phyloP scores from a whole-genome alignment of 129 eudicot genomes.

The Centaurea solstitialis region DNA sequence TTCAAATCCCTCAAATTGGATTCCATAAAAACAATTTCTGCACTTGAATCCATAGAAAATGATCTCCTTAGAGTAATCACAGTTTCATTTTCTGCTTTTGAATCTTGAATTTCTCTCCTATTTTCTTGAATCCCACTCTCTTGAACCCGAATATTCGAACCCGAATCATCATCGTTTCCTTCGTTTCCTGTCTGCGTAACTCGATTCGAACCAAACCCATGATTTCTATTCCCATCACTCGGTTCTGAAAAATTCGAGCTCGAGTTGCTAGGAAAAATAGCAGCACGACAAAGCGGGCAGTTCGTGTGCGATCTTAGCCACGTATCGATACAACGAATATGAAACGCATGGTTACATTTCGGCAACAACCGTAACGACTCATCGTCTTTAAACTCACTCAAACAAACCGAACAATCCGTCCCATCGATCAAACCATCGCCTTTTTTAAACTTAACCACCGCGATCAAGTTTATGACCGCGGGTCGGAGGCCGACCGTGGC shows the following conservation, averaged over 20 bases:
- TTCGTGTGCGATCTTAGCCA: constrained; percentile 65
- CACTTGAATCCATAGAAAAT: constrained; percentile 34
- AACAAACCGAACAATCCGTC: constrained; percentile 53
- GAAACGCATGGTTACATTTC: constrained; percentile 65
- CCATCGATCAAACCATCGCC: constrained; percentile 40
- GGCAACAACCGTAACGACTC: constrained; percentile 53
- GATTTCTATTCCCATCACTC: constrained; percentile 11
- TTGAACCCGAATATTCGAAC: background rate
- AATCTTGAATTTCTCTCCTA: background rate
- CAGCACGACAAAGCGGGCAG: constrained; percentile 59
- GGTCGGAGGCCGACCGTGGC: constrained; percentile 52
- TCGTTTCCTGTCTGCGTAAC: constrained; percentile 6
- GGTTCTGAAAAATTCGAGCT: background rate
- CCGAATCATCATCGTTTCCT: constrained; percentile 16
- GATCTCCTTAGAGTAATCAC: constrained; percentile 28
- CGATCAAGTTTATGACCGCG: constrained; percentile 40
- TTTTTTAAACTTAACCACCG: constrained; percentile 37
- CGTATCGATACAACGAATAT: constrained; percentile 55
- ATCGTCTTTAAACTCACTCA: constrained; percentile 51
- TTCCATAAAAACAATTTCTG: background rate
- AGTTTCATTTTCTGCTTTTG: background rate
- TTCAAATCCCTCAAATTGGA: background rate
- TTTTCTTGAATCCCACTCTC: background rate
- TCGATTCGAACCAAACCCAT: constrained; percentile 5
- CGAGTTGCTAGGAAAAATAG: constrained; percentile 10